Evolutionary conservation across 1,139 yeast genomes (phyloP), one percentile per base, ranked within the genome.

Genomic region (Entelexis sorbosivorans): DNA sequence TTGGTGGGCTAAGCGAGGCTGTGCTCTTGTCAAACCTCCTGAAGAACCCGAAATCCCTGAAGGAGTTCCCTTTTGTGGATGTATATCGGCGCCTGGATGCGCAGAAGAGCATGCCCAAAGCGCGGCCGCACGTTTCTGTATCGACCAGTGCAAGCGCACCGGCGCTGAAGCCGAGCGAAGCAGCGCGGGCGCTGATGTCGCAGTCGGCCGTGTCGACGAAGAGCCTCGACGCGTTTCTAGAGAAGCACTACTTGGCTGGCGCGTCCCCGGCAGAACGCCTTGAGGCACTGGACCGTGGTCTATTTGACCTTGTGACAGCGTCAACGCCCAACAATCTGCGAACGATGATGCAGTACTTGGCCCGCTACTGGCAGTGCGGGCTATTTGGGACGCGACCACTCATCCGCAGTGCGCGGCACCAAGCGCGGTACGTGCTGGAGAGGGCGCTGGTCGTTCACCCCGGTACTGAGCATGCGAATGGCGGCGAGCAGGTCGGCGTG

Each of bases 361-460:
- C 56, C n/a, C 45, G 48, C 39, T 56, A 51, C 50, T 59, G 61
- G 61, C 57, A 56, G 44, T 20, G 47, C 26, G 60, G 60, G 20
- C 17, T 56, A 13, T 38, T 22, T 31, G 60, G 60, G 7, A n/a
- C 42, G 43, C 54, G 58, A 34, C 60, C 61, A 3, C 24, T 52
- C 34, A 55, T 59, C 17, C 42, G 36, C 24, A 39, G 45, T 3
- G 59, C 61, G 10, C 56, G 61, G 6, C 31, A 16, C 19, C 60
- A 57, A 28, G 58, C 59, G 11, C 39, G 47, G 20, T 46, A 49
- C 16, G 40, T 59, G 31, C 54, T 59, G n/a, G 17, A 22, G n/a
- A 44, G 57, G 8, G 58, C 60, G 5, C 44, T 59, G 17, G 53
- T 51, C 24, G 49, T 55, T 13, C 58, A 57, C 42, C 56, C 54